phyloP scores from a whole-genome alignment of 495 filamentous ascomycete genomes.

The Aspergillus bertholletiae region DNA sequence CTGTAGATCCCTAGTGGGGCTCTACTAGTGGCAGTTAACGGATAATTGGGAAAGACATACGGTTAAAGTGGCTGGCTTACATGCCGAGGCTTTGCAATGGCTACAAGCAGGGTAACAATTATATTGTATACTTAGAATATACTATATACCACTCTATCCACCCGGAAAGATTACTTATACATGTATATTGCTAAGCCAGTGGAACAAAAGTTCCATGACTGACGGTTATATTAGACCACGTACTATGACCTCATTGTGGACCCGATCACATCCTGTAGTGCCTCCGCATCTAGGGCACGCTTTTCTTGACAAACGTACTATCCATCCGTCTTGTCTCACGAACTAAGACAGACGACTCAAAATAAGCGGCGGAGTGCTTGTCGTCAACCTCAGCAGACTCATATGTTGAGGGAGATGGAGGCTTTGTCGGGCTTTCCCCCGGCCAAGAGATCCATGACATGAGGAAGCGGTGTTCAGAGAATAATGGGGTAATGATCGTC shows the following conservation, averaged over 20 bases:
- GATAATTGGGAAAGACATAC: not conserved
- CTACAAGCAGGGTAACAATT: not conserved
- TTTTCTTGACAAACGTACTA: not conserved
- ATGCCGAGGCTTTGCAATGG: not conserved
- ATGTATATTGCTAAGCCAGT: too few species aligned
- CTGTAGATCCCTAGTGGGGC: not conserved
- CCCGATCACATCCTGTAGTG: not conserved
- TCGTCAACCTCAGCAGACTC: too few species aligned
- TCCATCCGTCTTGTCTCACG: not conserved
- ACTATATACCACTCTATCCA: too few species aligned
- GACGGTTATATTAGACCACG: too few species aligned
- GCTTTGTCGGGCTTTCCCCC: not conserved
- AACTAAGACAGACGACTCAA: not conserved
- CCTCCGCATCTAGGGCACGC: not conserved
- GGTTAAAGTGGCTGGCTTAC: not conserved
- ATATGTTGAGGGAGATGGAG: not conserved
- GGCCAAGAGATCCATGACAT: not conserved
- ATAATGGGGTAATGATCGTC: not conserved
- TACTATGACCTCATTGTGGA: not conserved
- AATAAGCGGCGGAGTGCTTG: not conserved
- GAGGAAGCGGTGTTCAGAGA: not conserved
- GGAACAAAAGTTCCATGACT: too few species aligned
- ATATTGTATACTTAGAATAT: too few species aligned
- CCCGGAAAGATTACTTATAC: too few species aligned
- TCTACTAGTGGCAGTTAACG: not conserved